These are phyloP conservation scores for Anthoceros angustus DNA, from an alignment of 225 moss, liverwort and hornwort species.

Conservation along the genomic window DNA sequence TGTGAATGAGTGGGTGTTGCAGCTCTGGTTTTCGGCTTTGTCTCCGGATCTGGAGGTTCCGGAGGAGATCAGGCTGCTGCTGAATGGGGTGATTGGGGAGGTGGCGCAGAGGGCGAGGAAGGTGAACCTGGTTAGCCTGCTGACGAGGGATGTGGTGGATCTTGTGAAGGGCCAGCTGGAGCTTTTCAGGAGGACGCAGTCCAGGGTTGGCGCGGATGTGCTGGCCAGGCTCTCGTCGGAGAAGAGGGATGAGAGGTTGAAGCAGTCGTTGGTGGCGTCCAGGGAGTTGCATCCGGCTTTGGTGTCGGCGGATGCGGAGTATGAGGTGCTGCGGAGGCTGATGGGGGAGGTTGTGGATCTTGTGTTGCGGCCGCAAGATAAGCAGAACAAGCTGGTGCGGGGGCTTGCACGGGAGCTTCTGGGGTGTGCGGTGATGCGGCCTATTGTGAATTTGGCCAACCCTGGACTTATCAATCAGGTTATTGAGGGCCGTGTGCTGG, in stretches of 20 bases:
- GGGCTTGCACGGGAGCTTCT: conserved; percentile 46
- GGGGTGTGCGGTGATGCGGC: conserved; percentile 47
- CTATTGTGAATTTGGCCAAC: conserved; percentile 45
- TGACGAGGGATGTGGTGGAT: conserved; percentile 67
- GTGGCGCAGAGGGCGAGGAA: conserved; percentile 51
- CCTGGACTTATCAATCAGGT: conserved; percentile 24
- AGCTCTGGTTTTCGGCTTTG: conserved; percentile 66
- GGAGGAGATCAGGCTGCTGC: conserved; percentile 50
- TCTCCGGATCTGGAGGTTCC: conserved; percentile 73
- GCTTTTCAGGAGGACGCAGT: conserved; percentile 69
- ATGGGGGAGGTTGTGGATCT: conserved; percentile 63
- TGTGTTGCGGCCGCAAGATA: conserved; percentile 44
- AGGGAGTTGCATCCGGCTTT: conserved; percentile 78
- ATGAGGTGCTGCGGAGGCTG: conserved; percentile 55
- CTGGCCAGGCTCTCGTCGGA: conserved; percentile 54
- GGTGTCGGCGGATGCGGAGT: conserved; percentile 56
- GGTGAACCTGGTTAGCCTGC: conserved; percentile 64
- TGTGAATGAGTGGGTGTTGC: conserved; percentile 73
- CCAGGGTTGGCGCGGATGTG: conserved; percentile 61
- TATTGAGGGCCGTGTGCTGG: conserved; percentile 7
- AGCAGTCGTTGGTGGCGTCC: conserved; percentile 48
- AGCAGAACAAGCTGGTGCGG: conserved; percentile 34
- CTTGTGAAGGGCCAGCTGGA: conserved; percentile 57
- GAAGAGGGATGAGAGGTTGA: conserved; percentile 82
- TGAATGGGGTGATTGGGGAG: conserved; percentile 60